phyloP scores from a whole-genome alignment of 2,329 filamentous ascomycete genomes.

The Aureobasidium sp. region DNA sequence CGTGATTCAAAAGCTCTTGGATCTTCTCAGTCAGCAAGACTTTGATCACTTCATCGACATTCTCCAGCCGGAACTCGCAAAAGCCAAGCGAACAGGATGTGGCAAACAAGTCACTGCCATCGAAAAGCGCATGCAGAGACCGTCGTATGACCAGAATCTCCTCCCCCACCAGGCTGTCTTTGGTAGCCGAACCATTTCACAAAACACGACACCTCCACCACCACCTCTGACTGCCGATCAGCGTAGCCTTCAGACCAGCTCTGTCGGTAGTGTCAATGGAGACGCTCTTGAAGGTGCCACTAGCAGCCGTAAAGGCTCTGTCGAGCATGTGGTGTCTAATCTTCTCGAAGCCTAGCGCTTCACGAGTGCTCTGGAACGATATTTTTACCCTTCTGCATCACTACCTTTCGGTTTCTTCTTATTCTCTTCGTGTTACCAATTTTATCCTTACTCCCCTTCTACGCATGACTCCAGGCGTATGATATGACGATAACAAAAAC shows the following conservation, averaged over 20 bases:
- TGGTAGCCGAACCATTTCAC: not conserved
- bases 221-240: slow-evolving; percentile 16
- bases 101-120: slow-evolving; percentile 41
- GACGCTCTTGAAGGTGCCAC: slow-evolving; percentile 30
- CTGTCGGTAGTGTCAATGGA: slow-evolving; percentile 25
- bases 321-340: not conserved
- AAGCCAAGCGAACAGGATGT: slow-evolving; percentile 35
- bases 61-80: slow-evolving; percentile 39
- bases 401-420: not conserved
- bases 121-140: slow-evolving; percentile 43
- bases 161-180: slow-evolving; percentile 21
- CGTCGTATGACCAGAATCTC: slow-evolving; percentile 19
- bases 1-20: slow-evolving; percentile 82
- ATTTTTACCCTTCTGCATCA: not conserved
- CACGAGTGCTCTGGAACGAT: not conserved
- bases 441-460: not conserved
- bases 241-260: slow-evolving; percentile 17
- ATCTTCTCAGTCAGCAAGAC: slow-evolving; percentile 33
- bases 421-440: not conserved
- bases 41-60: slow-evolving; percentile 35
- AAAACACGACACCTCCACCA: slow-evolving; percentile 5
- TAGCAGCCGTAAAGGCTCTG: slow-evolving; percentile 22
- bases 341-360: not conserved
- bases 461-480: slow-evolving; percentile 4
- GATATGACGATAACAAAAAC: not conserved